Evolutionary conservation across 2,329 filamentous ascomycete genomes (phyloP).

Genomic region (Rhexocercosporidium sp.): DNA sequence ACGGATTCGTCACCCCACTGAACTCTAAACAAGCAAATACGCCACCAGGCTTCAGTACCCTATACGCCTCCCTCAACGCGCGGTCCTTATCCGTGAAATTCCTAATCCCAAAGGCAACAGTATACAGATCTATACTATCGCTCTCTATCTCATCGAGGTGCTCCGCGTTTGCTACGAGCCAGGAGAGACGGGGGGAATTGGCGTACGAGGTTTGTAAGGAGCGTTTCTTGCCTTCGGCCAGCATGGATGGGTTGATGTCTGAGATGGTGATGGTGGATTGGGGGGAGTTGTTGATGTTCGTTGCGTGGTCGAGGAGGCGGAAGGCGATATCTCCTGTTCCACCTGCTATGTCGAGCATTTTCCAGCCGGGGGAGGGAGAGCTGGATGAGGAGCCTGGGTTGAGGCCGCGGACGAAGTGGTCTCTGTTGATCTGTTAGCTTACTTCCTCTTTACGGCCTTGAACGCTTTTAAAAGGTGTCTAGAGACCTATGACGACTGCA

Average conservation of each 20-base stretch:
- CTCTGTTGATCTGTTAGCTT: constrained; percentile 49
- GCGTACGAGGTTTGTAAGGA: constrained; percentile 60
- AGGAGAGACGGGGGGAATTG: constrained; percentile 66
- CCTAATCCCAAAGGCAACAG: constrained; percentile 94
- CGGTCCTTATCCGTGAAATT: constrained; percentile 94
- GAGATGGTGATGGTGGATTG: constrained; percentile 86
- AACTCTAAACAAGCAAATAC: constrained; percentile 98
- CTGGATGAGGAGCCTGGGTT: constrained; percentile 66
- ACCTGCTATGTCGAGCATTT: constrained; percentile 93
- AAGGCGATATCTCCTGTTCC: constrained; percentile 98
- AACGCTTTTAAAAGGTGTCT: background rate
- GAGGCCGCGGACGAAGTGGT: constrained; percentile 90
- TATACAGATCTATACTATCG: constrained; percentile 89
- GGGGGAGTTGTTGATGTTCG: constrained; percentile 78
- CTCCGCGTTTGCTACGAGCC: constrained; percentile 92
- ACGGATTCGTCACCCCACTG: constrained; percentile 72
- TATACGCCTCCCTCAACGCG: constrained; percentile 81
- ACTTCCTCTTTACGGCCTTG: background rate
- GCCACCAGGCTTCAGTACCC: constrained; percentile 91
- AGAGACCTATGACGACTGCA: no score
- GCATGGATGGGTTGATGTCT: constrained; percentile 96
- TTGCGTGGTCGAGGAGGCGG: constrained; percentile 89
- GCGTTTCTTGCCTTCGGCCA: constrained; percentile 84
- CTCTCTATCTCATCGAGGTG: constrained; percentile 69
- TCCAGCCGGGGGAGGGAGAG: constrained; percentile 59